Percentiles rank a stretch among this genome's conserved stretches.
These are phyloP conservation scores for Amauroascus verrucosus DNA, from an alignment of 2,329 filamentous ascomycete species.

Conservation along the genomic window DNA sequence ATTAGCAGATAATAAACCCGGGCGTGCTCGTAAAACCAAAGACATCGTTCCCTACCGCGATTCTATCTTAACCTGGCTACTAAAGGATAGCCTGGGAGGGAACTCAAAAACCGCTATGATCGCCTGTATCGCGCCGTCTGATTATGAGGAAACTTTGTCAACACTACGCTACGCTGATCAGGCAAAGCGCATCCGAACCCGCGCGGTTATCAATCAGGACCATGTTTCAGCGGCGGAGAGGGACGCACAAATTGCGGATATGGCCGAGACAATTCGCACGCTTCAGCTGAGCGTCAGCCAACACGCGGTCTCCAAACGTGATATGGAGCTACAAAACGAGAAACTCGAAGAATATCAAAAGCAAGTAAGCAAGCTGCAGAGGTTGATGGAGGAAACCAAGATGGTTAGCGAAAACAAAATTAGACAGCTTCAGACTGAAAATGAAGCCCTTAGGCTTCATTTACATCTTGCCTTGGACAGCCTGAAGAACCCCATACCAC, in stretches of 20 bases:
- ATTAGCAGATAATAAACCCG: conserved; percentile 62
- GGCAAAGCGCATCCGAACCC: conserved; percentile 91
- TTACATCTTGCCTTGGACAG: conserved; percentile 76
- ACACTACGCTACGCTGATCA: conserved; percentile 96
- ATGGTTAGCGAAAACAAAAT: conserved; percentile 93
- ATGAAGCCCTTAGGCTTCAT: conserved; percentile 78
- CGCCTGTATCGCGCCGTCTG: conserved; percentile 85
- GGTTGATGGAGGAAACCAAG: conserved; percentile 87
- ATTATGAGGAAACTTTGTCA: conserved; percentile 94
- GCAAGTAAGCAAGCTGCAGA: conserved; percentile 79
- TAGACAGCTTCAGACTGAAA: conserved; percentile 75
- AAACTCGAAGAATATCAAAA: conserved; percentile 89
- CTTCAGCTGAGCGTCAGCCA: conserved; percentile 64
- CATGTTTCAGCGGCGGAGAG: conserved; percentile 84
- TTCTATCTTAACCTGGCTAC: conserved; percentile 70
- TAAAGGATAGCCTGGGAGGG: conserved; percentile 90
- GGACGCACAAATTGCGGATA: conserved; percentile 84
- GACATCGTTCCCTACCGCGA: conserved; percentile 88
- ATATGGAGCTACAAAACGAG: conserved; percentile 67
- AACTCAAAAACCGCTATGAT: conserved; percentile 99
- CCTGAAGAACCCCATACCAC: conserved; percentile 80
- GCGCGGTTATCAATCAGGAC: conserved; percentile 91
- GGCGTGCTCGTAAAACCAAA: conserved; percentile 50
- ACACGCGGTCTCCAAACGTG: conserved; percentile 58
- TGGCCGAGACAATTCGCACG: conserved; percentile 85